Conservation (phyloP, 2,329 filamentous ascomycete genomes). For the Cryphonectria japonica region DNA sequence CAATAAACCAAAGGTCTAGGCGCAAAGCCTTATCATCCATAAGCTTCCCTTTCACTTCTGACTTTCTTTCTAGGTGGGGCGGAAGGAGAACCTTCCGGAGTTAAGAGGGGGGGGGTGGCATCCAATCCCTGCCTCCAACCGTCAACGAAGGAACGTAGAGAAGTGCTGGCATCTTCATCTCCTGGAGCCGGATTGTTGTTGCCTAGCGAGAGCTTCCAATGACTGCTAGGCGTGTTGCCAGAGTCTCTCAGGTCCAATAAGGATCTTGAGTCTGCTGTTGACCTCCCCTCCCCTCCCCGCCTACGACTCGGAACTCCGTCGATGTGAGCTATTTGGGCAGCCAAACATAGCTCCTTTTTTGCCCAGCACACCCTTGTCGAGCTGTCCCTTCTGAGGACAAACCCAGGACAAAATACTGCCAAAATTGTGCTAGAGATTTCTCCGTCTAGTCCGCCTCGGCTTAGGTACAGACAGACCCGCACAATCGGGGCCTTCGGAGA, state of each 20-base stretch:
- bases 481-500: background rate
- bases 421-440: no score
- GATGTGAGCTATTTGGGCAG: background rate
- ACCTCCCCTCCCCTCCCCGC: background rate
- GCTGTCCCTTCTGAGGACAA: no score
- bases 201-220: background rate
- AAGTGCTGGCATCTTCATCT: no score
- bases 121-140: background rate
- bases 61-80: background rate
- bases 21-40: background rate
- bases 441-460: no score
- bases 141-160: background rate
- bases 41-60: background rate
- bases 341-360: no score
- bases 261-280: background rate
- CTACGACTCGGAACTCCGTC: background rate
- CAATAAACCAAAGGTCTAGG: background rate
- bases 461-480: no score
- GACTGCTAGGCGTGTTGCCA: no score
- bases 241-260: background rate
- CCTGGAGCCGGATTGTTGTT: background rate
- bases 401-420: no score
- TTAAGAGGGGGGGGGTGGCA: background rate
- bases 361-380: background rate
- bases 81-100: background rate